Conservation (phyloP, 805 yeast genomes). For the Nakazawaea ambrosiae region DNA sequence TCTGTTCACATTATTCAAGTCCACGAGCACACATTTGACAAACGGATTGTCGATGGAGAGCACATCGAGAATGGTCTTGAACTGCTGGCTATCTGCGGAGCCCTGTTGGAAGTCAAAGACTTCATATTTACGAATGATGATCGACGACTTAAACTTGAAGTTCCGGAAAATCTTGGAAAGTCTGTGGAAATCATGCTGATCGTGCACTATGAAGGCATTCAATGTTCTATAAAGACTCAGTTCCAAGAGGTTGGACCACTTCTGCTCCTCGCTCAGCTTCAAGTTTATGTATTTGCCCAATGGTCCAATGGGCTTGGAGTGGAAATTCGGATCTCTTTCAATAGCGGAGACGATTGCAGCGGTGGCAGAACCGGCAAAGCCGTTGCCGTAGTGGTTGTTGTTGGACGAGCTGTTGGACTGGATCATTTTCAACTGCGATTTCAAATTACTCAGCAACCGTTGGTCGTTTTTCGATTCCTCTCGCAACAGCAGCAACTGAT, state of each 20-base stretch:
- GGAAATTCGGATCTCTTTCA: slow-evolving; percentile 30
- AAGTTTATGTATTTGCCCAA: slow-evolving; percentile 57
- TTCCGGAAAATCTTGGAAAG: slow-evolving; percentile 29
- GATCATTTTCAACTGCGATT: slow-evolving; percentile 8
- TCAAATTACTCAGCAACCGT: background rate
- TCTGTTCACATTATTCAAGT: slow-evolving; percentile 51
- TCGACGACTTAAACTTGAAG: slow-evolving; percentile 26
- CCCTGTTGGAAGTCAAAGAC: slow-evolving; percentile 39
- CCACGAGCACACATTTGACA: slow-evolving; percentile 58
- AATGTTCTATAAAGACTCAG: slow-evolving; percentile 37
- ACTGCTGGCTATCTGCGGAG: slow-evolving; percentile 10
- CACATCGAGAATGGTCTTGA: slow-evolving; percentile 51
- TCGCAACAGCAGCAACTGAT: background rate
- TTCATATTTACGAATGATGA: slow-evolving; percentile 50
- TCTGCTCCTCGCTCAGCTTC: slow-evolving; percentile 40
- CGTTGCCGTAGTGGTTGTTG: slow-evolving; percentile 37
- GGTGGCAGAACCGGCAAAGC: no score
- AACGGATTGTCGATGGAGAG: slow-evolving; percentile 48
- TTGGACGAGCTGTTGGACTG: slow-evolving; percentile 20
- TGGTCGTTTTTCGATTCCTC: background rate
- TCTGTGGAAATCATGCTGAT: slow-evolving; percentile 47
- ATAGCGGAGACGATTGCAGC: slow-evolving; percentile 35
- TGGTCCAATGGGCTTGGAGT: slow-evolving; percentile 69
- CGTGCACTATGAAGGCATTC: slow-evolving; percentile 61
- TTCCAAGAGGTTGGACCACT: slow-evolving; percentile 61